These are phyloP conservation scores for Suillus clintonianus DNA, from an alignment of 768 basidiomycete species.

Conservation along the genomic window DNA sequence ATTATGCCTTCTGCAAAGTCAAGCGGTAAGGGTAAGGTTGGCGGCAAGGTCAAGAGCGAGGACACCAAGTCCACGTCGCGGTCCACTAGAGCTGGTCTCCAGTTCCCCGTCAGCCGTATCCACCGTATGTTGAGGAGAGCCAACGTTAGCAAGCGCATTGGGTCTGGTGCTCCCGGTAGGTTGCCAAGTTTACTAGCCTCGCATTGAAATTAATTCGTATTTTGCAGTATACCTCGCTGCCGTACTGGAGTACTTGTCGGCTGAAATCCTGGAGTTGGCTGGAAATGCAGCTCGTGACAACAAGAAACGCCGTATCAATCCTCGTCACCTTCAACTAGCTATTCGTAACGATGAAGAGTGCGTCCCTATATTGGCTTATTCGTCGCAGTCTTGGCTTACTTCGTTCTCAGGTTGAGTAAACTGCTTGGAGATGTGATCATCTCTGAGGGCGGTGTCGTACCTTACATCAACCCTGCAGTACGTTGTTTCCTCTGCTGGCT, in stretches of 20 bases:
- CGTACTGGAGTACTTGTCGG: conserved; percentile 89
- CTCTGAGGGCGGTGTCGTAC: conserved; percentile 93
- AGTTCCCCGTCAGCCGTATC: conserved; percentile 93
- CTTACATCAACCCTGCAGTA: conserved; percentile 71
- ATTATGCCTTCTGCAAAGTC: conserved; percentile 32
- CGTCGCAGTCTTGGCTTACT: neutral
- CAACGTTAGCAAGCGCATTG: conserved; percentile 86
- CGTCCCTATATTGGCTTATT: conserved; percentile 19
- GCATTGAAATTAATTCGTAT: neutral
- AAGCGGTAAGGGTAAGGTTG: conserved; percentile 33
- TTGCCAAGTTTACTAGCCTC: conserved; percentile 2
- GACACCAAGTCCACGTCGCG: conserved; percentile 62
- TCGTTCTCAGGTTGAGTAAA: conserved; percentile 56
- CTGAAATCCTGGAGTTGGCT: conserved; percentile 92
- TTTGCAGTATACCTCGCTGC: conserved; percentile 85
- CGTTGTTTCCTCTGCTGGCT: neutral
- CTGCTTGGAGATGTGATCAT: conserved; percentile 84
- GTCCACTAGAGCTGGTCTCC: conserved; percentile 75
- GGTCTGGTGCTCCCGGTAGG: conserved; percentile 82
- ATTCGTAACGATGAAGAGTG: conserved; percentile 94
- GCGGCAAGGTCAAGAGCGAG: conserved; percentile 57
- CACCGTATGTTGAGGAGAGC: conserved; percentile 87
- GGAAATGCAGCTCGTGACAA: conserved; percentile 89
- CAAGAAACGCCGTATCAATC: conserved; percentile 95
- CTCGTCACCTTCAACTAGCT: conserved; percentile 91